phyloP scores from a whole-genome alignment of 106 monocot species.

The Hemerocallis citrina region DNA sequence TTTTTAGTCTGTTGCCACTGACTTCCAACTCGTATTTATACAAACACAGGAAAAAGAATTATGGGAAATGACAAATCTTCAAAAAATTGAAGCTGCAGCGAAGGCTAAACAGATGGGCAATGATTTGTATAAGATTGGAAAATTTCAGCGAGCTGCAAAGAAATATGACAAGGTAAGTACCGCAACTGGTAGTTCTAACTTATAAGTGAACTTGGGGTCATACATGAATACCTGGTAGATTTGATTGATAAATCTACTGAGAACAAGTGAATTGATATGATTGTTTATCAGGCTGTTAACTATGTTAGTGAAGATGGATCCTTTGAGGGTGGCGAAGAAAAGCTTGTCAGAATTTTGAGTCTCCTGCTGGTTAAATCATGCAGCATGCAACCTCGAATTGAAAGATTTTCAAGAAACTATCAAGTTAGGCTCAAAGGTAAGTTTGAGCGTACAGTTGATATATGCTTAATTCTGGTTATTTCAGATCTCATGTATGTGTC shows the following conservation, averaged over 20 bases:
- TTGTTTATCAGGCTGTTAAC: slow-evolving; percentile 36
- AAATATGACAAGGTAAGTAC: slow-evolving; percentile 65
- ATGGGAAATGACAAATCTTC: slow-evolving; percentile 35
- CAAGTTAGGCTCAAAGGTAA: slow-evolving; percentile 49
- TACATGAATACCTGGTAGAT: neutral
- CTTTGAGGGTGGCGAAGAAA: slow-evolving; percentile 43
- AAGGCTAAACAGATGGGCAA: slow-evolving; percentile 50
- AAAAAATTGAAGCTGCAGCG: slow-evolving; percentile 48
- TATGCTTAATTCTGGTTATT: neutral
- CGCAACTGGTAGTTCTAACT: too few relatives aligned
- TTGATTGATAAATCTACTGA: neutral
- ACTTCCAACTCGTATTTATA: neutral
- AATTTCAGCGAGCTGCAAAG: slow-evolving; percentile 50
- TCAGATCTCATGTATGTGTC: neutral
- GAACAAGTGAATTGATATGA: slow-evolving; percentile 5
- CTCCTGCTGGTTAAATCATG: slow-evolving; percentile 68
- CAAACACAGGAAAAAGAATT: slow-evolving; percentile 50
- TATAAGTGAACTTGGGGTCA: neutral
- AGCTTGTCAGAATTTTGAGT: slow-evolving; percentile 31
- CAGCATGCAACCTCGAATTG: slow-evolving; percentile 59
- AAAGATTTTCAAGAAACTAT: slow-evolving; percentile 46
- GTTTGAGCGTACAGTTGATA: neutral
- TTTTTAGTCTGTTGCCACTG: neutral
- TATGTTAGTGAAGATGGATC: slow-evolving; percentile 32
- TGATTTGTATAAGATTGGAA: slow-evolving; percentile 46